Evolutionary conservation across 1,284 basidiomycete species (phyloP).

Genomic region (Ustilago trichophora): DNA sequence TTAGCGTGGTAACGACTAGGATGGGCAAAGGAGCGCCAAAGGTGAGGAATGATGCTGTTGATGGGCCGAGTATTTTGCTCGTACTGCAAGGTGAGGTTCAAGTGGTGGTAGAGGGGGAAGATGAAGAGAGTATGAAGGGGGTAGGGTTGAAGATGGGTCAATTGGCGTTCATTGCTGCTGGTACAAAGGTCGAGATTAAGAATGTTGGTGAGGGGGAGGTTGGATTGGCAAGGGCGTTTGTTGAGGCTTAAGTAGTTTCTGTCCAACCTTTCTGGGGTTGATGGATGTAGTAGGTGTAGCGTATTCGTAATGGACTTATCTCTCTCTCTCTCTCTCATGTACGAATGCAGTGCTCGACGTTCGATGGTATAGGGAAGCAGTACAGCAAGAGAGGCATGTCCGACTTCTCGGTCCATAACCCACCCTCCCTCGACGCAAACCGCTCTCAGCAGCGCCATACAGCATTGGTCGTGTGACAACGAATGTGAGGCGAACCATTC

Average conservation of each 20-base stretch:
- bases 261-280: too few relatives aligned
- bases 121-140: neutral
- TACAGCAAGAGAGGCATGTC: too few relatives aligned
- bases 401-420: too few relatives aligned
- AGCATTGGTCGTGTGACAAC: too few relatives aligned
- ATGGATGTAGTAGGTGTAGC: too few relatives aligned
- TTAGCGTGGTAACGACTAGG: slow-evolving; percentile 79
- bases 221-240: slow-evolving; percentile 35
- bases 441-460: too few relatives aligned
- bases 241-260: slow-evolving; percentile 17
- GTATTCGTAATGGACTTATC: too few relatives aligned
- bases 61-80: slow-evolving; percentile 86
- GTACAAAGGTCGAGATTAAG: slow-evolving; percentile 69
- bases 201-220: neutral
- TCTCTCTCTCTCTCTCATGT: too few relatives aligned
- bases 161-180: slow-evolving; percentile 86
- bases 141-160: slow-evolving; percentile 71
- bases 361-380: too few relatives aligned
- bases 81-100: slow-evolving; percentile 76
- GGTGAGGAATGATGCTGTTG: slow-evolving; percentile 74
- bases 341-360: too few relatives aligned
- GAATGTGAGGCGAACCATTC: too few relatives aligned
- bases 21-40: slow-evolving; percentile 70
- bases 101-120: slow-evolving; percentile 46
- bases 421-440: too few relatives aligned